These are phyloP conservation scores for Penicillium sp. DNA, from an alignment of 2,329 filamentous ascomycete species.

Conservation along the genomic window DNA sequence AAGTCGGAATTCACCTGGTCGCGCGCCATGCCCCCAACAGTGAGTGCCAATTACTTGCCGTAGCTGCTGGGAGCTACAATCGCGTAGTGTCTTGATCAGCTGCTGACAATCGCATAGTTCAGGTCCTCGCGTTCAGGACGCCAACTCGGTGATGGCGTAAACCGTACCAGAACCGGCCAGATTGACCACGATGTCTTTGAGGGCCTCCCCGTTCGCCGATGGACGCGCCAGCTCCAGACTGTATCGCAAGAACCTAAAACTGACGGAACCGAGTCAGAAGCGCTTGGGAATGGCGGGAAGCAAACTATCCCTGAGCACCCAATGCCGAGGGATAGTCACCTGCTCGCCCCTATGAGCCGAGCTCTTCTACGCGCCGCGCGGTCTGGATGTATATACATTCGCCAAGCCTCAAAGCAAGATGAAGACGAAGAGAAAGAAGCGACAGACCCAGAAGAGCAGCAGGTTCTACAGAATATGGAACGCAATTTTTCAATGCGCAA, in stretches of 20 bases:
- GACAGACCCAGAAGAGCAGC: conserved; percentile 41
- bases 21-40: conserved; percentile 41
- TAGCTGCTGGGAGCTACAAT: not conserved
- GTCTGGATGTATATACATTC: conserved; percentile 76
- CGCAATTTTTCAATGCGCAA: conserved; percentile 62
- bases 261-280: conserved; percentile 56
- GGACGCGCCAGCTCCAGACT: conserved; percentile 73
- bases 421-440: conserved; percentile 44
- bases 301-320: conserved; percentile 70
- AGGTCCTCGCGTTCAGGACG: conserved; percentile 62
- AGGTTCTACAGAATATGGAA: conserved; percentile 37
- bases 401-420: conserved; percentile 56
- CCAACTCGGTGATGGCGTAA: conserved; percentile 55
- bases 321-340: conserved; percentile 84
- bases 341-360: conserved; percentile 79
- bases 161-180: conserved; percentile 51
- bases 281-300: conserved; percentile 33
- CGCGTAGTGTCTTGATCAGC: not conserved
- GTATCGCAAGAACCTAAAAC: conserved; percentile 69
- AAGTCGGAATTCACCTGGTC: conserved; percentile 14
- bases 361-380: conserved; percentile 81
- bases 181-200: conserved; percentile 69
- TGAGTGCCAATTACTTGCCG: conserved; percentile 30
- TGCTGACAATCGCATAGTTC: conserved; percentile 50
- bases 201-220: conserved; percentile 89